Evolutionary conservation across 2,329 filamentous ascomycete species (phyloP).

Genomic region (Furcasterigmium furcatum): DNA sequence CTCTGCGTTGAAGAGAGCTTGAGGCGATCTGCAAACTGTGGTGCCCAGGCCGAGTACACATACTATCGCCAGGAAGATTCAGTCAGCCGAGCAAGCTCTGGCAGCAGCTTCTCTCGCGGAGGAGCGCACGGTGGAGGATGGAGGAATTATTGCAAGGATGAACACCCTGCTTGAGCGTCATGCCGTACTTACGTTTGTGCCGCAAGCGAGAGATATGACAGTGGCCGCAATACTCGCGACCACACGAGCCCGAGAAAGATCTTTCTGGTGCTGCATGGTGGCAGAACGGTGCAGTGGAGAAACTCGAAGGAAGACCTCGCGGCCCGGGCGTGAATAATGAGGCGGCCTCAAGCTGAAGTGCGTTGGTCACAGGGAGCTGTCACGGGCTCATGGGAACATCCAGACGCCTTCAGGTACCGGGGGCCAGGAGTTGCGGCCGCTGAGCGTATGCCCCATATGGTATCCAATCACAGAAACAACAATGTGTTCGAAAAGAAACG

Average conservation of each 20-base stretch:
- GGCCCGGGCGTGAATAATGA: background rate
- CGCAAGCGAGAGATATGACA: constrained; percentile 80
- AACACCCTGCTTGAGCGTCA: too few relatives aligned
- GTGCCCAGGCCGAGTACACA: constrained; percentile 97
- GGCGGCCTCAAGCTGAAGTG: too few relatives aligned
- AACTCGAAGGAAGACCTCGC: background rate
- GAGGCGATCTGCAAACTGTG: constrained; percentile 86
- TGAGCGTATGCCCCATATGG: too few relatives aligned
- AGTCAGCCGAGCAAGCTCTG: too few relatives aligned
- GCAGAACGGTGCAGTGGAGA: background rate
- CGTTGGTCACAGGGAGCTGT: background rate
- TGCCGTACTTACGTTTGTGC: constrained; percentile 71
- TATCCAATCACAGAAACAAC: too few relatives aligned
- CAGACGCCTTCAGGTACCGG: too few relatives aligned
- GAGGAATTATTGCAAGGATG: too few relatives aligned
- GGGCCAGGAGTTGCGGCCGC: too few relatives aligned
- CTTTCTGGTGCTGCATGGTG: constrained; percentile 30
- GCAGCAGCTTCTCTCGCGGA: too few relatives aligned
- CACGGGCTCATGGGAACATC: too few relatives aligned
- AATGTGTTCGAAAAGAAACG: too few relatives aligned
- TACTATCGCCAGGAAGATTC: constrained; percentile 56
- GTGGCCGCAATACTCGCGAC: constrained; percentile 85
- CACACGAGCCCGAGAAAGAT: constrained; percentile 59
- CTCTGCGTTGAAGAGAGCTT: constrained; percentile 87
- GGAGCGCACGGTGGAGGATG: too few relatives aligned